A percentile compares a stretch with the other conserved stretches of the same genome.
Evolutionary conservation across 352 stramenopile species (phyloP).

Genomic region (Globisporangium spiculum): DNA sequence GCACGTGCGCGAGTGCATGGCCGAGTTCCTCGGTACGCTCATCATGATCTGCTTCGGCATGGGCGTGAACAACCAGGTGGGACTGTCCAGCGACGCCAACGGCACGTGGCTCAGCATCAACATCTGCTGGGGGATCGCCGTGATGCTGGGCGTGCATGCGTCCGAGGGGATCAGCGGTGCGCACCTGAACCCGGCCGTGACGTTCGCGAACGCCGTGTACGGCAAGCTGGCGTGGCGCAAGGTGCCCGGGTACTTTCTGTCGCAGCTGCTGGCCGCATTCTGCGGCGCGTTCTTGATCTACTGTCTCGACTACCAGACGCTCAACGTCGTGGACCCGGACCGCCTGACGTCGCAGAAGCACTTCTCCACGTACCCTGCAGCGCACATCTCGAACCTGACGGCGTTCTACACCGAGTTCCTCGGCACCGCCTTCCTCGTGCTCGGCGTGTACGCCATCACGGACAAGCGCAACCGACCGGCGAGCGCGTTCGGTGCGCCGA

Average conservation of each 20-base stretch:
- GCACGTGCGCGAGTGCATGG: slow-evolving; percentile 55
- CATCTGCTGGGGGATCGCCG: slow-evolving; percentile 67
- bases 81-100: slow-evolving; percentile 42
- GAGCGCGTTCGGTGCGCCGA: slow-evolving; percentile 37
- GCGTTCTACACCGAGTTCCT: slow-evolving; percentile 66
- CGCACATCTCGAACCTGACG: slow-evolving; percentile 34
- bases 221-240: slow-evolving; percentile 51
- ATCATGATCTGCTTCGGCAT: slow-evolving; percentile 67
- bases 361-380: slow-evolving; percentile 56
- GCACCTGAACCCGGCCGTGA: slow-evolving; percentile 70
- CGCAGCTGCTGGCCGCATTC: slow-evolving; percentile 56
- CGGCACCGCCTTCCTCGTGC: slow-evolving; percentile 52
- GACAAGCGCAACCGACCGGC: slow-evolving; percentile 57
- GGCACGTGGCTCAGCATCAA: slow-evolving; percentile 72
- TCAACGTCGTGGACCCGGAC: slow-evolving; percentile 46
- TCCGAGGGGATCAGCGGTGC: slow-evolving; percentile 52
- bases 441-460: slow-evolving; percentile 58
- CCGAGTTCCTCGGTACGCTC: slow-evolving; percentile 61
- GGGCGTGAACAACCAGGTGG: slow-evolving; percentile 59
- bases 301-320: slow-evolving; percentile 50
- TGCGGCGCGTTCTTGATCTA: slow-evolving; percentile 42
- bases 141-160: slow-evolving; percentile 67
- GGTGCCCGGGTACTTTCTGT: slow-evolving; percentile 48
- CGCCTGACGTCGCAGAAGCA: slow-evolving; percentile 33
- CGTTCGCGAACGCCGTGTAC: slow-evolving; percentile 47